A percentile compares a stretch with the other conserved stretches of the same genome.
Conservation (phyloP, 1,284 basidiomycete species). For the Ceratobasidium sp. region DNA sequence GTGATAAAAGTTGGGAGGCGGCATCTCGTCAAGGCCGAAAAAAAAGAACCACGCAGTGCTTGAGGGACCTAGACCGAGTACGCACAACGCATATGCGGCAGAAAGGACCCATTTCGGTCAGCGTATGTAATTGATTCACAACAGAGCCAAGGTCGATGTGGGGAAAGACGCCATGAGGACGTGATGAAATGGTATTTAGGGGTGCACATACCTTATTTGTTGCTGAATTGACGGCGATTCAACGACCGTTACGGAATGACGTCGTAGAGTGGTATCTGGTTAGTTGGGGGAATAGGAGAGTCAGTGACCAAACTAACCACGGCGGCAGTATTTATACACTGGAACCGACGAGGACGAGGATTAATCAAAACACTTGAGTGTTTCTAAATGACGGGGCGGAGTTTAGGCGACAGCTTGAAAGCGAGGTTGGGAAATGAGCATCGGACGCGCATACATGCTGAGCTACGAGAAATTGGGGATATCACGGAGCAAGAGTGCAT, state of each 20-base stretch:
- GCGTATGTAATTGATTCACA: constrained; percentile 33
- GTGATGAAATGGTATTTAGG: constrained; percentile 40
- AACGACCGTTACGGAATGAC: constrained; percentile 1
- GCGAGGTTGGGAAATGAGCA: constrained; percentile 25
- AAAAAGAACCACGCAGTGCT: constrained; percentile 30
- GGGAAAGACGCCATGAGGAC: constrained; percentile 37
- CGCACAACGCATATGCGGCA: constrained; percentile 20
- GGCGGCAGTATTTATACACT: not conserved
- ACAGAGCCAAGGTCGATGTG: constrained; percentile 10
- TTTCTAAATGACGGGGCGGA: constrained; percentile 19
- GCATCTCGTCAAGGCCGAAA: constrained; percentile 37
- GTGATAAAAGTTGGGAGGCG: constrained; percentile 36
- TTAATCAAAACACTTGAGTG: constrained; percentile 32
- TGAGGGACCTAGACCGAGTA: constrained; percentile 29
- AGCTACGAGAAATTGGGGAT: constrained; percentile 26
- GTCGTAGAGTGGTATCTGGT: not conserved
- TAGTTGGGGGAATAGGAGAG: not conserved
- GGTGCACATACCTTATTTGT: constrained; percentile 39
- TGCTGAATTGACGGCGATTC: not conserved
- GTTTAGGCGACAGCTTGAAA: constrained; percentile 6
- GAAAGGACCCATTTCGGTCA: constrained; percentile 38
- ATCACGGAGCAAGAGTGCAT: constrained; percentile 10
- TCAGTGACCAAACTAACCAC: not conserved
- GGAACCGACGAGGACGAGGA: not conserved
- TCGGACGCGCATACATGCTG: constrained; percentile 38